Evolutionary conservation across 2,329 filamentous ascomycete species (phyloP).

Genomic region (Verticillium klebahnii): DNA sequence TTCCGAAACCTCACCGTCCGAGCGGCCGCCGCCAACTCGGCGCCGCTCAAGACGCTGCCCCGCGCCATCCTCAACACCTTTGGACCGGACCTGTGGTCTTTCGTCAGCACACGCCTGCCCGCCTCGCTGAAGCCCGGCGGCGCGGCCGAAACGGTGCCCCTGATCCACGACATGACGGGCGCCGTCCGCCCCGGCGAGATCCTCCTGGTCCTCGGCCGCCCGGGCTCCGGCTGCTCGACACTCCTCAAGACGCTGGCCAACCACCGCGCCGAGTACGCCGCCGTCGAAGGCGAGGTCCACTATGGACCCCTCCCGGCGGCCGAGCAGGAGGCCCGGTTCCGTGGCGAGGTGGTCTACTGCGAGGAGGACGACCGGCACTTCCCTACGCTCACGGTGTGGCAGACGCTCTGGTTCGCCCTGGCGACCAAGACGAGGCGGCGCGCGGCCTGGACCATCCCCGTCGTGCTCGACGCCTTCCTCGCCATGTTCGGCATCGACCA

Average conservation of each 20-base stretch:
- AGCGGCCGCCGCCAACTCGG: slow-evolving; percentile 61
- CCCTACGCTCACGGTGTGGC: slow-evolving; percentile 69
- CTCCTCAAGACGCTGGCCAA: slow-evolving; percentile 75
- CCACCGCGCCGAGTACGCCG: slow-evolving; percentile 59
- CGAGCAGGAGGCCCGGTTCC: slow-evolving; percentile 63
- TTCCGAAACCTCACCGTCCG: slow-evolving; percentile 74
- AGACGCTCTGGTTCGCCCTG: slow-evolving; percentile 71
- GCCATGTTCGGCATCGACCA: slow-evolving; percentile 77
- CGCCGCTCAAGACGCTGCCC: slow-evolving; percentile 68
- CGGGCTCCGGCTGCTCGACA: slow-evolving; percentile 70
- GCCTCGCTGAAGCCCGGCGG: slow-evolving; percentile 14
- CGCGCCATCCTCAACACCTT: slow-evolving; percentile 74
- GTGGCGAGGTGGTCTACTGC: slow-evolving; percentile 76
- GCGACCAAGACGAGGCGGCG: slow-evolving; percentile 71
- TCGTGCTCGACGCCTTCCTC: slow-evolving; percentile 66
- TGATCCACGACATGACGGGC: slow-evolving; percentile 27
- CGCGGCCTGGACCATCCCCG: slow-evolving; percentile 56
- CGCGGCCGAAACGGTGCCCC: slow-evolving; percentile 15
- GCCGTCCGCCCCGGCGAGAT: slow-evolving; percentile 30
- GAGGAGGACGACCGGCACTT: slow-evolving; percentile 74
- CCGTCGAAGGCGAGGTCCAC: slow-evolving; percentile 62
- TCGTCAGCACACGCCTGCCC: slow-evolving; percentile 43
- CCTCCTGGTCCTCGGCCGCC: slow-evolving; percentile 55
- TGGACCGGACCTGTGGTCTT: slow-evolving; percentile 69
- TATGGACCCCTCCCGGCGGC: slow-evolving; percentile 69